phyloP scores from a whole-genome alignment of 108 stramenopile species.

The Schizochytrium sp. region DNA sequence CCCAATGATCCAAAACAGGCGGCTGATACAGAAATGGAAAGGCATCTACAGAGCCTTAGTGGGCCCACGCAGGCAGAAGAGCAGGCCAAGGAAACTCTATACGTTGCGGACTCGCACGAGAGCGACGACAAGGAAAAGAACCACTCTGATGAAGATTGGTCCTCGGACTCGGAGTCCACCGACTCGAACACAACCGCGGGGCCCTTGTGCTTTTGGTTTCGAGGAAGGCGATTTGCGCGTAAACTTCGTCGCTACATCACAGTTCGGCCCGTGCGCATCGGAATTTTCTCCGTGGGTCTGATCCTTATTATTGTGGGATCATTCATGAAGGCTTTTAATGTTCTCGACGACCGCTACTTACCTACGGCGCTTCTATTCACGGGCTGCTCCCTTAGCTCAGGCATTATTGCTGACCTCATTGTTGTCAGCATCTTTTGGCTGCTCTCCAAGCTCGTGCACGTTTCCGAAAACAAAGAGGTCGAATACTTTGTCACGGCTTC shows the following conservation, averaged over 20 bases:
- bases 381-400: background rate
- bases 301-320: background rate
- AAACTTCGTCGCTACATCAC: background rate
- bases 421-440: background rate
- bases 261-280: background rate
- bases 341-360: background rate
- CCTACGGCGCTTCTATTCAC: background rate
- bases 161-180: background rate
- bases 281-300: background rate
- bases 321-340: background rate
- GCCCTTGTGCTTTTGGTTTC: too few relatives aligned
- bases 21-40: background rate
- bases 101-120: background rate
- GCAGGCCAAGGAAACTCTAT: background rate
- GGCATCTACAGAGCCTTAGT: background rate
- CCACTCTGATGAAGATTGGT: background rate
- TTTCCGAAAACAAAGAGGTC: background rate
- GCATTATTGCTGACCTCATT: background rate
- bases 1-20: background rate
- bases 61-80: background rate
- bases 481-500: background rate
- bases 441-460: background rate
- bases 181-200: too few relatives aligned
- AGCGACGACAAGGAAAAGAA: background rate
- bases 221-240: too few relatives aligned